Conservation (phyloP, 495 filamentous ascomycete species). For the Mycothermus thermophilus region DNA sequence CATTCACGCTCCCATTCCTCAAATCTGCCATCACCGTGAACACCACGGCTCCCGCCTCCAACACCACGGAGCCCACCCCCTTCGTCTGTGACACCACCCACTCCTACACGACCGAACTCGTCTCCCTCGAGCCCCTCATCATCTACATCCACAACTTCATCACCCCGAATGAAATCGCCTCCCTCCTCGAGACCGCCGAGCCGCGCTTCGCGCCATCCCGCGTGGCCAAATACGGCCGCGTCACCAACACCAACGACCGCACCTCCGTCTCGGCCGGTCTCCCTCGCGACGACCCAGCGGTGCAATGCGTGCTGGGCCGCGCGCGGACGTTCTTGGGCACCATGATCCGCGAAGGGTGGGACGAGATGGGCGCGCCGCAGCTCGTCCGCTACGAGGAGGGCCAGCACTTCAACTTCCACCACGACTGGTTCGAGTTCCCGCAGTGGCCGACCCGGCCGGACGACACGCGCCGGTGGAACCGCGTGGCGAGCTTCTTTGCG, state of each 20-base stretch:
- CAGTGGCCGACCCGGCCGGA: constrained; percentile 14
- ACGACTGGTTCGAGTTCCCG: constrained; percentile 33
- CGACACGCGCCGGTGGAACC: constrained; percentile 24
- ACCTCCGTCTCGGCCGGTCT: constrained; percentile 33
- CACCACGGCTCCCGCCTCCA: too few relatives aligned
- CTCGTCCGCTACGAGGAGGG: constrained; percentile 34
- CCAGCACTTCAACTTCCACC: constrained; percentile 33
- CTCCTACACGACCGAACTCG: constrained; percentile 27
- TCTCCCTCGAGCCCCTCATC: constrained; percentile 32
- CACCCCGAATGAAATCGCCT: constrained; percentile 20
- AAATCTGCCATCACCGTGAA: background rate
- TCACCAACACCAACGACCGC: constrained; percentile 19
- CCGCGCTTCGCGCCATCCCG: constrained; percentile 25
- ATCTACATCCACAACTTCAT: constrained; percentile 35
- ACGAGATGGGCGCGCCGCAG: constrained; percentile 37
- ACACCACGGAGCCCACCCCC: background rate
- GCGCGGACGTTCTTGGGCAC: constrained; percentile 30
- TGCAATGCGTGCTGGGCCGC: constrained; percentile 29
- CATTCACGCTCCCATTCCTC: constrained; percentile 10
- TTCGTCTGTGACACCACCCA: constrained; percentile 21
- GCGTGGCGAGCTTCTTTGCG: constrained; percentile 36
- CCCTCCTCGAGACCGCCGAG: constrained; percentile 26
- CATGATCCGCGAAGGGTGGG: constrained; percentile 27
- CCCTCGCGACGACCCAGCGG: constrained; percentile 26
- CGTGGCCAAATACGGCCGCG: constrained; percentile 25